These are phyloP conservation scores for Didymella pinodella DNA, from an alignment of 2,329 filamentous ascomycete genomes.

Conservation along the genomic window DNA sequence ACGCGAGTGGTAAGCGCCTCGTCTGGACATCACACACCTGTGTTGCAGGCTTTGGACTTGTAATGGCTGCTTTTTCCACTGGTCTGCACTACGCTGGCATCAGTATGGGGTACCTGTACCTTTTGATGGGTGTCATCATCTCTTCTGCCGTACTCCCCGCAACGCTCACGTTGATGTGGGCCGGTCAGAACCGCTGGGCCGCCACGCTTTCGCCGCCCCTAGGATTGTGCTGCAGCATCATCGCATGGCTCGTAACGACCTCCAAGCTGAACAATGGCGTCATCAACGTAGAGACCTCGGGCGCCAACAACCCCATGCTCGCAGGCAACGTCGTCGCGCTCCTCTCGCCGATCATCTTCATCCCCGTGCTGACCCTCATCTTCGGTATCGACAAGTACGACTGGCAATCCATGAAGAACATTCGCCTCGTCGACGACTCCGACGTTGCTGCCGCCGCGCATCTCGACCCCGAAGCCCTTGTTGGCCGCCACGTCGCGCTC, in stretches of 20 bases:
- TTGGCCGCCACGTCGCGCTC: conserved; percentile 48
- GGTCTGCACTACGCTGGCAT: conserved; percentile 62
- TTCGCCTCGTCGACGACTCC: conserved; percentile 79
- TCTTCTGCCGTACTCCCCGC: conserved; percentile 84
- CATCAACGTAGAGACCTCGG: conserved; percentile 56
- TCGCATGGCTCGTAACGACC: conserved; percentile 53
- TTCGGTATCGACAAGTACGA: conserved; percentile 81
- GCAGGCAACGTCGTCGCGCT: conserved; percentile 85
- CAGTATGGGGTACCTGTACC: conserved; percentile 82
- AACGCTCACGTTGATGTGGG: conserved; percentile 81
- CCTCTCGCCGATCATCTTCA: conserved; percentile 75
- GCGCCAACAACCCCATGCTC: conserved; percentile 81
- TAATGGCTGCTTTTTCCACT: conserved; percentile 80
- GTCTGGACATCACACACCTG: conserved; percentile 80
- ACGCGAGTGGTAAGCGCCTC: conserved; percentile 74
- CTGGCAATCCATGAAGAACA: conserved; percentile 80
- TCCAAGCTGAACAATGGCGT: conserved; percentile 45
- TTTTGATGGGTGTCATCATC: conserved; percentile 92
- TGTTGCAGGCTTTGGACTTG: conserved; percentile 76
- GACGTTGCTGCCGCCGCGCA: conserved; percentile 70
- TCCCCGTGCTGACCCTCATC: conserved; percentile 74
- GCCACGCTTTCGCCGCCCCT: conserved; percentile 73
- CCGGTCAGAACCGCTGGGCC: conserved; percentile 77
- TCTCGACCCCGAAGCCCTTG: conserved; percentile 67
- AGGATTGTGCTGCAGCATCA: conserved; percentile 72